These are phyloP conservation scores for Phytomonas francai DNA, from an alignment of 208 protist genomes.

Conservation along the genomic window DNA sequence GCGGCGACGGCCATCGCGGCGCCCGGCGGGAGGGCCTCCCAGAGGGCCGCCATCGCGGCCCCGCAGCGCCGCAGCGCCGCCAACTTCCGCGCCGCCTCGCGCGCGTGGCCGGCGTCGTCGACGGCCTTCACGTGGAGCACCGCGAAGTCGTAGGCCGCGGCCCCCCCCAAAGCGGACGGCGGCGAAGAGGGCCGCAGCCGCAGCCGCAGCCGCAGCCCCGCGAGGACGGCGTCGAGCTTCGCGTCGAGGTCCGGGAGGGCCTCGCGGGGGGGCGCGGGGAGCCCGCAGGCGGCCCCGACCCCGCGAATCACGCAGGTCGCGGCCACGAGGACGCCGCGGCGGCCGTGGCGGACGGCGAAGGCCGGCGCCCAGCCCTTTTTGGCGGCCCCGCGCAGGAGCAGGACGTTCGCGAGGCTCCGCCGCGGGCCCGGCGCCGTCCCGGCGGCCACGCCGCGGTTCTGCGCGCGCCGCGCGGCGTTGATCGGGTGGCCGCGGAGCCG, in stretches of 20 bases:
- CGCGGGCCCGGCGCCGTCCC: constrained; percentile 1
- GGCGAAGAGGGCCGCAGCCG: neutral
- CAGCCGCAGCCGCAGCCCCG: constrained; percentile 28
- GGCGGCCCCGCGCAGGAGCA: constrained; percentile 58
- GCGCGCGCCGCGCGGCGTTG: constrained; percentile 27
- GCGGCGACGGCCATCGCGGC: constrained; percentile 45
- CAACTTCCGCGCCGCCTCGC: constrained; percentile 29
- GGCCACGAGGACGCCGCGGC: constrained; percentile 43
- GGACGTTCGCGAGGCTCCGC: constrained; percentile 44
- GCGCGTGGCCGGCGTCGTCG: constrained; percentile 62
- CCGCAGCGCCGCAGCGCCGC: constrained; percentile 40
- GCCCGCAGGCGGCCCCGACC: constrained; percentile 49
- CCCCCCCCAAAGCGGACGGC: neutral
- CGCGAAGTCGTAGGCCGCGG: constrained; percentile 31
- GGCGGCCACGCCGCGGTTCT: constrained; percentile 16
- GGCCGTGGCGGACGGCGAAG: constrained; percentile 48
- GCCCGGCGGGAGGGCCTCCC: constrained; percentile 34
- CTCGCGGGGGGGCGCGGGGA: constrained; percentile 14
- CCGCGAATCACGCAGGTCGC: constrained; percentile 73
- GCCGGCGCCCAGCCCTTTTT: constrained; percentile 59
- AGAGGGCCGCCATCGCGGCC: constrained; percentile 37
- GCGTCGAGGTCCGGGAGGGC: constrained; percentile 29
- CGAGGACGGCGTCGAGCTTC: constrained; percentile 41
- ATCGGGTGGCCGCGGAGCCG: constrained; percentile 39
- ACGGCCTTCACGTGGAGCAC: constrained; percentile 75